phyloP scores from a whole-genome alignment of 805 yeast species.

The Cyberlindnera meyerae region DNA sequence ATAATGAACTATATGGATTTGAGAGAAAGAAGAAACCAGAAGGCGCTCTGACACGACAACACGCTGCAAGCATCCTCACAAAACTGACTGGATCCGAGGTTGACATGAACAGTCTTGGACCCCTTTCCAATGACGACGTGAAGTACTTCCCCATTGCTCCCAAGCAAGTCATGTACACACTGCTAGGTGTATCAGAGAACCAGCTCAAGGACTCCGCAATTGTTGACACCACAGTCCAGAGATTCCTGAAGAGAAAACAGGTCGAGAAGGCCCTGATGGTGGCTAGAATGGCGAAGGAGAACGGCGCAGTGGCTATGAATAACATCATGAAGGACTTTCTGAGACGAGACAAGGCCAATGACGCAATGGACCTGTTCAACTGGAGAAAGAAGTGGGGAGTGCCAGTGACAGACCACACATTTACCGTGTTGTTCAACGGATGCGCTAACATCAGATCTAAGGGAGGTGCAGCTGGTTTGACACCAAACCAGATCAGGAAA shows the following conservation, averaged over 20 bases:
- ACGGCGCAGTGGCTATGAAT: slow-evolving; percentile 61
- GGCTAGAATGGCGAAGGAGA: slow-evolving; percentile 40
- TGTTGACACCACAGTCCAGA: slow-evolving; percentile 48
- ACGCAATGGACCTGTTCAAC: slow-evolving; percentile 46
- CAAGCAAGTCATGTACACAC: slow-evolving; percentile 42
- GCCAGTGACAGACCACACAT: slow-evolving; percentile 43
- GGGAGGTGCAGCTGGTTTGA: slow-evolving; percentile 22
- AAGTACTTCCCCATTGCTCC: slow-evolving; percentile 33
- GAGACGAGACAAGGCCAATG: slow-evolving; percentile 34
- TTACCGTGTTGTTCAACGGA: slow-evolving; percentile 43
- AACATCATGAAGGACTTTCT: slow-evolving; percentile 50
- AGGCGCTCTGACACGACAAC: slow-evolving; percentile 19
- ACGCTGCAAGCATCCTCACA: slow-evolving; percentile 22
- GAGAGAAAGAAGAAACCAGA: slow-evolving; percentile 3
- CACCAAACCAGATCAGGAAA: slow-evolving; percentile 31
- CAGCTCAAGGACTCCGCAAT: slow-evolving; percentile 55
- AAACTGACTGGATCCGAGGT: slow-evolving; percentile 20
- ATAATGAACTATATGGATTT: slow-evolving; percentile 1
- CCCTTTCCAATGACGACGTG: slow-evolving; percentile 31
- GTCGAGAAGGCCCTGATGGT: slow-evolving; percentile 48
- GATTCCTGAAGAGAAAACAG: slow-evolving; percentile 47
- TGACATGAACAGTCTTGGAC: slow-evolving; percentile 29
- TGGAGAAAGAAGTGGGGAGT: slow-evolving; percentile 61
- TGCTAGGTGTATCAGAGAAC: slow-evolving; percentile 54
- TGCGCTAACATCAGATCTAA: slow-evolving; percentile 31